Base-by-base conservation (phyloP, 352 stramenopile species). In the Sclerospora graminicola region DNA sequence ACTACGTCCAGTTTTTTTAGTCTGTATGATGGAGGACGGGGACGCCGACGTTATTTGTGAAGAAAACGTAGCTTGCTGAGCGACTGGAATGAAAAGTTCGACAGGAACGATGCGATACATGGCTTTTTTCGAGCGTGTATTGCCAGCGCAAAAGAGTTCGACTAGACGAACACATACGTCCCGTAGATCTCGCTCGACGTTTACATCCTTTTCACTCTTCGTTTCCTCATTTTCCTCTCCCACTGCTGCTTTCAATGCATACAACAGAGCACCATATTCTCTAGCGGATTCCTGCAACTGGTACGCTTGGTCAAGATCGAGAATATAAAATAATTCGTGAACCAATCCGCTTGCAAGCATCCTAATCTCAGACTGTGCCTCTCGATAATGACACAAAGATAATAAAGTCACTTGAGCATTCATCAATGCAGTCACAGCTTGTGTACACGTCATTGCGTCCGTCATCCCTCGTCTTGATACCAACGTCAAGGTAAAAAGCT, bases 41-140 rank as follows among this genome's bases (percentile, higher is more conserved):
- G 44, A 65, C 7, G 69, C 70, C 2, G 72, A 54, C 4, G 70
- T 83, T 43, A 89, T 69, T 5, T 69, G 73, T 5, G 69, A 70
- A 14, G 82, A 65, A 8, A 84, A 44, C 10, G 87, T 74, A 4
- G 41, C 49, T 3, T 66, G 61, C 20, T 55, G 76, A 40, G 83
- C 73, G 1, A 44, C 60, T 10, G 79, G 71, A 5, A 88, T 74
- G 47, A 92, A 92, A 7, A 89, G 50, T 26, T 89, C 80, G 1
- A 89, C 80, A 0, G 80, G 80, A 28, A 92, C 70, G 19, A 92
- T 82, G 11, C 80, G 69, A 41, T 77, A 81, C 59, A 92, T 84
- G 0, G 63, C 59, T 42, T 77, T 84, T 44, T 86, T 88, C 0
- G 80, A 86, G 1, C 75, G 66, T 10, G 62, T 80, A 38, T 92